Percentiles rank a stretch among this genome's conserved stretches.
Conservation (phyloP, 2,329 filamentous ascomycete species). For the Nemania serpens region DNA sequence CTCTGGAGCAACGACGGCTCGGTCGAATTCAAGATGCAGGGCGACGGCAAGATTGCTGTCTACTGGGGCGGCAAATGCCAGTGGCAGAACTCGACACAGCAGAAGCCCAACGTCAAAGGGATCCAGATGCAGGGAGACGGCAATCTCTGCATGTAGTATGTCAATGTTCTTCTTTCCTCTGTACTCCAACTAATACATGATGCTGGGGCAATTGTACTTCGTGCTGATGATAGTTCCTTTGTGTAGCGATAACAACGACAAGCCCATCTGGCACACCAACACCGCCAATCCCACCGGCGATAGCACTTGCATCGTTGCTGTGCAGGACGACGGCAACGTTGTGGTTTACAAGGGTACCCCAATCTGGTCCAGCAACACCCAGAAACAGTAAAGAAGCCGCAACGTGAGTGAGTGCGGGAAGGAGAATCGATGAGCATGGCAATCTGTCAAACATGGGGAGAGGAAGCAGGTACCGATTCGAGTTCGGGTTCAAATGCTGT, state of each 20-base stretch:
- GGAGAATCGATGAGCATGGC: background rate
- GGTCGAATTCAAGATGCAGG: constrained; percentile 42
- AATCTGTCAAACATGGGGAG: background rate
- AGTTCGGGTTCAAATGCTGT: background rate
- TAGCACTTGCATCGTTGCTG: constrained; percentile 34
- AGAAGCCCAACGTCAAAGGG: constrained; percentile 39
- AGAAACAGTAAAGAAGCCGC: constrained; percentile 19
- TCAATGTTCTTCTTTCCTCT: background rate
- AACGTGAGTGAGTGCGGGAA: background rate
- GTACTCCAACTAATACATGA: background rate
- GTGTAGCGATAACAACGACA: constrained; percentile 21
- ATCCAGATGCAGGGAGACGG: constrained; percentile 40
- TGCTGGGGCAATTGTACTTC: background rate
- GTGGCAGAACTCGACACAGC: constrained; percentile 39
- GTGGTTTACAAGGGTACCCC: constrained; percentile 42
- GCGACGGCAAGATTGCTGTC: constrained; percentile 40
- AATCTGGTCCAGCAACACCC: constrained; percentile 40
- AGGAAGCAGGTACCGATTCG: background rate
- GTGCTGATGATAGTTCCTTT: constrained; percentile 3
- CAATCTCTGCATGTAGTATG: constrained; percentile 43
- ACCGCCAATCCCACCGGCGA: constrained; percentile 32
- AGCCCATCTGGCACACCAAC: constrained; percentile 39
- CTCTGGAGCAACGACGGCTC: constrained; percentile 40
- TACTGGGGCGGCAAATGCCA: constrained; percentile 39
- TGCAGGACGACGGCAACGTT: constrained; percentile 43